A percentile compares a stretch with the other conserved stretches of the same genome.
These are phyloP conservation scores for Plantago ovata DNA, from an alignment of 257 asterid species.

Conservation along the genomic window DNA sequence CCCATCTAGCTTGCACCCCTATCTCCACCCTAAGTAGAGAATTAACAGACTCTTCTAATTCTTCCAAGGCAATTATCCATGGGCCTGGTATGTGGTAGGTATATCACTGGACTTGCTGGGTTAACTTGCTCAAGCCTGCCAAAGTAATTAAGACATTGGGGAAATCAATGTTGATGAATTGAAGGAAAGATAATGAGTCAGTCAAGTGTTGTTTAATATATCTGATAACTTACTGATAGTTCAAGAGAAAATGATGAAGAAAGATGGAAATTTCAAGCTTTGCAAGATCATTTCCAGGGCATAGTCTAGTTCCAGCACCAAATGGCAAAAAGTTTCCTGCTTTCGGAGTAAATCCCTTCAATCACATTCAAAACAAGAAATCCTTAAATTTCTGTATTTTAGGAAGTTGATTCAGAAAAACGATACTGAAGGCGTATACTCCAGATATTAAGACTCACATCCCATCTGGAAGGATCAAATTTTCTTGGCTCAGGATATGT, in stretches of 20 bases:
- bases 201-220: not conserved
- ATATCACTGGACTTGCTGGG: slow-evolving; percentile 48
- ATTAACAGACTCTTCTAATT: slow-evolving; percentile 38
- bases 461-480: slow-evolving; percentile 94
- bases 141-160: not conserved
- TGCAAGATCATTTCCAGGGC: slow-evolving; percentile 95
- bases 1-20: no score
- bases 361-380: no score
- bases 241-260: slow-evolving; percentile 71
- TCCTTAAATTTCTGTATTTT: no score
- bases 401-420: no score
- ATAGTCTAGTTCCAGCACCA: slow-evolving; percentile 84
- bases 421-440: no score
- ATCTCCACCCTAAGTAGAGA: no score
- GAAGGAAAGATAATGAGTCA: no score
- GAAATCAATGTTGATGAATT: no score
- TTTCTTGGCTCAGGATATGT: slow-evolving; percentile 56
- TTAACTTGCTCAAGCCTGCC: slow-evolving; percentile 61
- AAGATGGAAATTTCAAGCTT: slow-evolving; percentile 78
- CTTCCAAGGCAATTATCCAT: slow-evolving; percentile 75
- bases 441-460: slow-evolving; percentile 59
- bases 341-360: slow-evolving; percentile 55
- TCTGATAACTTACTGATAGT: slow-evolving; percentile 50
- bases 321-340: slow-evolving; percentile 87
- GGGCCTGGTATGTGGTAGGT: slow-evolving; percentile 82